Evolutionary conservation across 441 rosid species (phyloP), one percentile per base, ranked within the genome.

Genomic region (Erodium moschatum): DNA sequence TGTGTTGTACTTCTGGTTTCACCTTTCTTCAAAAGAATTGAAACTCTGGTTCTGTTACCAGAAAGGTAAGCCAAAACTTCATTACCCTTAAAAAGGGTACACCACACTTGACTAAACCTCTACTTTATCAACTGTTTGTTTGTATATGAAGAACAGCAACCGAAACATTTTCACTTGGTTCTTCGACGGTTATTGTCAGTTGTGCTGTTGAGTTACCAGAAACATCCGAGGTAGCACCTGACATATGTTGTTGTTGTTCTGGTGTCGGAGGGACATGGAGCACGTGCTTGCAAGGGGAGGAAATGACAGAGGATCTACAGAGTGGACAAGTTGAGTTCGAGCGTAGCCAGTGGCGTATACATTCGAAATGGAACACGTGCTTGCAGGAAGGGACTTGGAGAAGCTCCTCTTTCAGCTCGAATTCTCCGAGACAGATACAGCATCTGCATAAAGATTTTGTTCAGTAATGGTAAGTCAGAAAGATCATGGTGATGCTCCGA

Each of bases 381-480:
- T 81, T 86, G 77, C 98, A 90, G 19, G 78, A 78, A 67, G 97
- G 97, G 74, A 89, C 79, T 77, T 87, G 95, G 60, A 86, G 85
- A 81, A 93, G 67, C 79, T 89, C 90, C 76, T 90, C 98, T 75
- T 89, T 81, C 65, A 90, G 74, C 80, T 85, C 90, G 52, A 81
- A 93, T 64, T 93, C 98, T 50, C 92, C 97, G 75, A 93, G 80
- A 81, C 98, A 93, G 31, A 93, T 96, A 75, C 96, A 89, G 54
- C 98, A 93, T 74, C 98, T 90, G 76, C 66, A 46, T 38, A 38
- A 38, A 6, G 42, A 5, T 38, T 38, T 38, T 38, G 42, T 38
- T 38, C 42, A 38, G 42, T 38, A 38, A 24, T 24, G 27, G 27
- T 2, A 24, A 24, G 27, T 24, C 27, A 33, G 4, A 33, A 33